Evolutionary conservation across 2,329 filamentous ascomycete species (phyloP), one percentile per base, ranked within the genome.

Genomic region (Ophiostoma fasciatum): DNA sequence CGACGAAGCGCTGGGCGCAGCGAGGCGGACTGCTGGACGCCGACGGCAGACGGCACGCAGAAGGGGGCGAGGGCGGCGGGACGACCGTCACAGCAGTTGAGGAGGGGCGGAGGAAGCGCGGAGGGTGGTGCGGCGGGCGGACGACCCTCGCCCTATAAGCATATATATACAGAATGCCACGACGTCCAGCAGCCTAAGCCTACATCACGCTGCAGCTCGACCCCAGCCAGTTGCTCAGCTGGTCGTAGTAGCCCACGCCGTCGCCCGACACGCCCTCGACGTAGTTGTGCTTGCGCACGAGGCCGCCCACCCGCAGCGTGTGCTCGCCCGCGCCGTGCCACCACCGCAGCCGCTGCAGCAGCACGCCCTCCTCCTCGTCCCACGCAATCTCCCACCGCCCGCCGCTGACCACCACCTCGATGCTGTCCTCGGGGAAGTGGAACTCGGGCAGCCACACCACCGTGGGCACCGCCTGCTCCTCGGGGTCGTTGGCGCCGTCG

Each of bases 291-390:
- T 64, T 77, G 48, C 78, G 70, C 48, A 80, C 74, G 15, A 82
- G 60, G 0, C 90, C 90, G 15, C 70, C 76, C 8, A 94, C 67
- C 42, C 70, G 80, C 37, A 98, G 65, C 32, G 62, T 75, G 58
- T 96, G 88, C 46, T 85, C 74, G 3, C 88, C 90, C 38, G 79
- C 78, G 1, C 73, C 74, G 58, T 98, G 87, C 87, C 88, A 94
- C 90, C 90, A 98, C 47, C 73, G 74, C 44, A 98, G 59, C 44
- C 71, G 71, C 60, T 94, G 88, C 41, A 84, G 63, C 46, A 74
- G 61, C 5, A 73, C 74, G 0, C 72, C 74, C 42, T 81, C 72
- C 8, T 74, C 68, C 38, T 85, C 79, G 41, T 85, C 77, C 5
- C 64, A 69, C 46, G 74, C 75, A 42, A 96, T 83, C 46, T 79